phyloP scores from a whole-genome alignment of 805 yeast species.

The Ogataea nakhonphanomensis region DNA sequence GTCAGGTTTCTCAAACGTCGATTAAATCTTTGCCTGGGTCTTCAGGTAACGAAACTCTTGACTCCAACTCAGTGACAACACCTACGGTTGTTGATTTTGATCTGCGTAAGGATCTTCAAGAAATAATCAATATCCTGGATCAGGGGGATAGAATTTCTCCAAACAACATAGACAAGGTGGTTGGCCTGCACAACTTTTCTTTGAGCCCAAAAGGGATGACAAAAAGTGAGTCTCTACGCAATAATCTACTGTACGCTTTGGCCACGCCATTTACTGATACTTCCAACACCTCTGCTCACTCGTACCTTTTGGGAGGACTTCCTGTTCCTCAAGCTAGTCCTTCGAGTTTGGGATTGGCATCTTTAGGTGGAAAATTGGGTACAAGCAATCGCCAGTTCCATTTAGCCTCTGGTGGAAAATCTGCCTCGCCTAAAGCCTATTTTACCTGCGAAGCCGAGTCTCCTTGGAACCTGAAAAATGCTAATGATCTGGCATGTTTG shows the following conservation, averaged over 20 bases:
- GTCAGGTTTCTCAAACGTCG: slow-evolving; percentile 42
- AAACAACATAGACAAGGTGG: slow-evolving; percentile 33
- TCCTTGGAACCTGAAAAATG: slow-evolving; percentile 81
- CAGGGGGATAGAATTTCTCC: slow-evolving; percentile 29
- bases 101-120: slow-evolving; percentile 38
- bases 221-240: slow-evolving; percentile 41
- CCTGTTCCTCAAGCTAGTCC: slow-evolving; percentile 24
- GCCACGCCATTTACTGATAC: slow-evolving; percentile 64
- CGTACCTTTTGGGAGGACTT: slow-evolving; percentile 23
- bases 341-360: slow-evolving; percentile 26
- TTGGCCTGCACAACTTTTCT: slow-evolving; percentile 56
- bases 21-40: not conserved
- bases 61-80: not conserved
- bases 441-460: slow-evolving; percentile 69
- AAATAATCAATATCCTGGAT: slow-evolving; percentile 47
- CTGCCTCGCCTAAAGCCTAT: slow-evolving; percentile 73
- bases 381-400: slow-evolving; percentile 41
- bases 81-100: slow-evolving; percentile 4
- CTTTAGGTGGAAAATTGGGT: slow-evolving; percentile 29
- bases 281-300: slow-evolving; percentile 8
- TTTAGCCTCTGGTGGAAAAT: slow-evolving; percentile 64
- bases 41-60: not conserved
- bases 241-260: slow-evolving; percentile 54
- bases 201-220: slow-evolving; percentile 36
- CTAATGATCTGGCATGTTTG: slow-evolving; percentile 85